Evolutionary conservation across 1,284 basidiomycete genomes (phyloP).

Genomic region (Malassezia obtusa): DNA sequence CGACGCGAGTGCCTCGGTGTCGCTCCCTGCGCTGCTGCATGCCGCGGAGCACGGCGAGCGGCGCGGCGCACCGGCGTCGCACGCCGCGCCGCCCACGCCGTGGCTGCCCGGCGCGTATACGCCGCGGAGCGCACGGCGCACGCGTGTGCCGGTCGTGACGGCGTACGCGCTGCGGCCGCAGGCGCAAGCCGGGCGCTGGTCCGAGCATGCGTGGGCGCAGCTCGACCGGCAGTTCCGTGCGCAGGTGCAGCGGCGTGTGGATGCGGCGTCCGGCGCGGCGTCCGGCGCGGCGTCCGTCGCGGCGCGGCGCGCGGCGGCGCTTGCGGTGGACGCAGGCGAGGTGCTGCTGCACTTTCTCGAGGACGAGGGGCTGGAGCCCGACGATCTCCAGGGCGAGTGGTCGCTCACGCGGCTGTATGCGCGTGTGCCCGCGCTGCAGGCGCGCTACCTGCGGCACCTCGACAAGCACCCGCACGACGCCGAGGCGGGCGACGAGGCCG

Average conservation of each 20-base stretch:
- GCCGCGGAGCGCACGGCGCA: neutral
- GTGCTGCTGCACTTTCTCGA: conserved; percentile 11
- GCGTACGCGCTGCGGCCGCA: conserved; percentile 9
- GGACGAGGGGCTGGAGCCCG: conserved; percentile 8
- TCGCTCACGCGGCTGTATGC: conserved; percentile 8
- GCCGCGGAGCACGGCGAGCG: conserved; percentile 6
- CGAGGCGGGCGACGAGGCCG: neutral
- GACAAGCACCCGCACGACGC: neutral
- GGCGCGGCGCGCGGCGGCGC: neutral
- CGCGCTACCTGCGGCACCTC: conserved; percentile 10
- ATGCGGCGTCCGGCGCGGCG: neutral
- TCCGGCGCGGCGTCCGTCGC: neutral
- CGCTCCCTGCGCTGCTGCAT: conserved; percentile 3
- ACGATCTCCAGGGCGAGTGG: conserved; percentile 17
- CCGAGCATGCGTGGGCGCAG: conserved; percentile 14
- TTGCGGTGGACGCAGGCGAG: conserved; percentile 1
- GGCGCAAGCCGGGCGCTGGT: conserved; percentile 11
- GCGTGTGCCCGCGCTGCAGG: conserved; percentile 16
- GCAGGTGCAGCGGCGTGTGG: neutral
- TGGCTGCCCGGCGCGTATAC: conserved; percentile 6
- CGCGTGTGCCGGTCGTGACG: neutral
- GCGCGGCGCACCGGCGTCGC: neutral
- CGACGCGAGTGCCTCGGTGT: neutral
- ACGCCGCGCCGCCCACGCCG: conserved; percentile 1
- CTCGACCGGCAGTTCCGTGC: conserved; percentile 10